phyloP scores from a whole-genome alignment of 345 rosid genomes.

The Boechera divaricarpa region DNA sequence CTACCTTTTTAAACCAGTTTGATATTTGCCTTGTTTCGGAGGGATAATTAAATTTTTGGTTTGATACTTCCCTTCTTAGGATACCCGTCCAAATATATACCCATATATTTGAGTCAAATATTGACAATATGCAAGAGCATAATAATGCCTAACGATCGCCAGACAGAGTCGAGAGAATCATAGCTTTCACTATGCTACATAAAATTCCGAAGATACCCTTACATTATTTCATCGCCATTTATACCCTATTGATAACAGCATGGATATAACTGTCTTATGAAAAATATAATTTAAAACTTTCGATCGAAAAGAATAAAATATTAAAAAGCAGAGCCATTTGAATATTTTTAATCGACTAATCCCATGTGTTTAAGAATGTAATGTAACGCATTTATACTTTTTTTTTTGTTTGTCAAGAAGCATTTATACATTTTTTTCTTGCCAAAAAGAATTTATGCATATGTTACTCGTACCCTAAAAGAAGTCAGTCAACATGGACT shows the following conservation, averaged over 20 bases:
- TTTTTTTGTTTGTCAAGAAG: background rate
- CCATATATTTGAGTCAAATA: too few species aligned
- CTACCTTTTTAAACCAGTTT: too few species aligned
- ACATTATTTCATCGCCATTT: background rate
- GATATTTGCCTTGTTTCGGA: too few species aligned
- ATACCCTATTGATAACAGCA: conserved; percentile 2
- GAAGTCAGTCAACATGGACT: background rate
- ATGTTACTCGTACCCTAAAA: background rate
- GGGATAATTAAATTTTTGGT: too few species aligned
- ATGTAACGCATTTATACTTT: background rate
- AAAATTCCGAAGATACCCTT: conserved; percentile 9
- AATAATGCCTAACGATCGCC: conserved; percentile 30
- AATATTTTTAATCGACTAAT: conserved; percentile 4
- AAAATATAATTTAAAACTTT: background rate
- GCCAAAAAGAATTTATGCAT: too few species aligned
- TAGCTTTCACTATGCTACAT: conserved; percentile 16
- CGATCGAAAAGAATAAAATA: background rate
- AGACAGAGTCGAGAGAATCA: conserved; percentile 22
- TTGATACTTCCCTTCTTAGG: too few species aligned
- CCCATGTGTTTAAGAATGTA: conserved; percentile 1
- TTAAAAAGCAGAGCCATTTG: background rate
- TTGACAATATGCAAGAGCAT: conserved; percentile 22
- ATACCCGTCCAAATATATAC: too few species aligned
- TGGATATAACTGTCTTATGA: conserved; percentile 23
- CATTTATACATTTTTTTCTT: too few species aligned